Base-by-base conservation (phyloP, 139 green algal species). In the Desmodesmus armatus region DNA sequence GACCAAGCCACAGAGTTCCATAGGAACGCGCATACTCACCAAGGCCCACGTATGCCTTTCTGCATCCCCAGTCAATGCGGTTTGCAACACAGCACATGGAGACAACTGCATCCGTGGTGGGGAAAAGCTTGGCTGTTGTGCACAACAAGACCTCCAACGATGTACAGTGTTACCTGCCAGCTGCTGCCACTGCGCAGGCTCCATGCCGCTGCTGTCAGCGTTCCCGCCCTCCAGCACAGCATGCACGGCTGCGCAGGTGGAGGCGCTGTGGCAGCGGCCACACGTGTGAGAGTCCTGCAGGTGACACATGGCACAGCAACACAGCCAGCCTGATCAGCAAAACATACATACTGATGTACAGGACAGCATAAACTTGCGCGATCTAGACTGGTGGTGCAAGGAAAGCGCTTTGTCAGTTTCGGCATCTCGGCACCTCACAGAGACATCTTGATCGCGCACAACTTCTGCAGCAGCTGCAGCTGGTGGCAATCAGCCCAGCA, bases 201-300 rank as follows among this genome's bases (percentile, higher is more conserved):
- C 87, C 62, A 90, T 83, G 58, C 87, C 87, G 29, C 87, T 87
- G 31, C n/a, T 87, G 31, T 87, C 87, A 4, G 47, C 70, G 31
- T 41, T 88, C 53, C 88, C 91, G 0, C 62, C n/a, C 53, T 94
- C 86, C 29, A 93, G 44, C 13, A 89, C 85, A 67, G 91, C 93
- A 73, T 95, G 89, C 31, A 88, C 83, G 17, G 96, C 47, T 17
- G 90, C 82, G 75, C 95, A 98, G 1, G 82, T 79, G 19, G 51
- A 25, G 21, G 83, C 72, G 55, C 88, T 81, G 78, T 91, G 94
- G 84, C 93, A 97, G 49, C 84, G 84, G 11, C 43, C n/a, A 43
- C 86, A 89, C 25, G 69, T 55, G 80, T 80, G 27, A 37, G 80
- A 35, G 40, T 80, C 44, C 80, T 86, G 67, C 17, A 39, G 23